phyloP scores from a whole-genome alignment of 768 basidiomycete species.

The Chalciporus chontae region DNA sequence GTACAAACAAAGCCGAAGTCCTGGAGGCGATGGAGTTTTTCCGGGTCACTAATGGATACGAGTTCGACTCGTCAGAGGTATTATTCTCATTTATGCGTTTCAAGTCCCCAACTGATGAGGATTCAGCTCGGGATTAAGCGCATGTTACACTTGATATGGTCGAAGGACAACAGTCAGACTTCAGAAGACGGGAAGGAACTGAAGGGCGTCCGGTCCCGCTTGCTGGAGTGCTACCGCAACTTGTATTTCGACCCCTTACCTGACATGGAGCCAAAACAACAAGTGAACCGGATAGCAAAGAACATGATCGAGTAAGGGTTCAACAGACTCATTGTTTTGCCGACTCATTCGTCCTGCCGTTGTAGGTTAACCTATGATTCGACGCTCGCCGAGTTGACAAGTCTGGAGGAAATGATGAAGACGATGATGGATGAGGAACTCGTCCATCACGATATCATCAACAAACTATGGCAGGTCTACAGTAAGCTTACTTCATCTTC shows the following conservation, averaged over 20 bases:
- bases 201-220: conserved; percentile 81
- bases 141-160: conserved; percentile 97
- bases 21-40: conserved; percentile 90
- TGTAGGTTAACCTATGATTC: conserved; percentile 84
- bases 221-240: conserved; percentile 84
- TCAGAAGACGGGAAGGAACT: conserved; percentile 75
- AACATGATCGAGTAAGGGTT: conserved; percentile 89
- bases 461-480: conserved; percentile 95
- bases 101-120: conserved; percentile 1
- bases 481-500: conserved; percentile 46
- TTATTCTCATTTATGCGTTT: conserved; percentile 3
- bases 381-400: conserved; percentile 91
- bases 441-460: conserved; percentile 79
- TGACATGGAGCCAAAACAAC: conserved; percentile 74
- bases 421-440: conserved; percentile 91
- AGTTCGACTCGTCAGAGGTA: conserved; percentile 76
- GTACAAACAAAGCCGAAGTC: conserved; percentile 80
- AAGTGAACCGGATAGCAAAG: conserved; percentile 89
- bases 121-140: conserved; percentile 81
- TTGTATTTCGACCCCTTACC: conserved; percentile 86
- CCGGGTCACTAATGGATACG: conserved; percentile 74
- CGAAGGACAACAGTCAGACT: conserved; percentile 84
- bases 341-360: not conserved
- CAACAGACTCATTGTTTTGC: not conserved
- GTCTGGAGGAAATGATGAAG: conserved; percentile 93